Evolutionary conservation across 2,329 filamentous ascomycete species (phyloP), one percentile per base, ranked within the genome.

Genomic region (Rhytidhysteron rufulum): DNA sequence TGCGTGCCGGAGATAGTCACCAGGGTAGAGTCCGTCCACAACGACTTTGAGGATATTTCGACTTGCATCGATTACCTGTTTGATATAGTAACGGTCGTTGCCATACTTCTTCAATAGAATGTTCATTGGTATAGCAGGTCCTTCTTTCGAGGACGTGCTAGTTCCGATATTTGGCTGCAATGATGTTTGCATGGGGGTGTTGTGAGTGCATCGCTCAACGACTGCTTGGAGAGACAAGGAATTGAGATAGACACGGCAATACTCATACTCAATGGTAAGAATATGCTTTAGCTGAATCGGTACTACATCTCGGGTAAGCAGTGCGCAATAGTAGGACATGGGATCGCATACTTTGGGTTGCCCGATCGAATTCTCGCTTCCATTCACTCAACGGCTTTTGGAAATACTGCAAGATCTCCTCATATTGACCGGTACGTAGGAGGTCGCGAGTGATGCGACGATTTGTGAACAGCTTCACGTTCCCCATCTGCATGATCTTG

Each of bases 221-320:
- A 97, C 89, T 17, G 93, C 93, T 67, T 98, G 93, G 2, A 98
- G 72, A 2, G 90, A 90, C 2, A 98, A 74, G 1, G 90, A 95
- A 63, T 97, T 96, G 69, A 96, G 79, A 60, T 97, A 97, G 37
- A 96, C 86, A 55, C 91, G 81, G 19, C 91, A 88, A 60, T 96
- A 96, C 58, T 97, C 88, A 58, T 93, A 96, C 69, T 98, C 93
- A 50, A 97, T 96, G 6, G 82, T 85, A 21, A 98, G 73, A 43
- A 97, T 90, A 60, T 89, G 82, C 33, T 76, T 72, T 68, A 83
- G 79, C 41, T 78, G 69, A 13, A 72, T 69, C 1, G 75, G 71
- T 21, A 82, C 78, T 74, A 49, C 41, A 20, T 11, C 13, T 9
- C n/a, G 15, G 5, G 18, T 15, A 15, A 17, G 4, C 18, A 3